phyloP scores from a whole-genome alignment of 1,139 yeast genomes.

The Candida sojae region DNA sequence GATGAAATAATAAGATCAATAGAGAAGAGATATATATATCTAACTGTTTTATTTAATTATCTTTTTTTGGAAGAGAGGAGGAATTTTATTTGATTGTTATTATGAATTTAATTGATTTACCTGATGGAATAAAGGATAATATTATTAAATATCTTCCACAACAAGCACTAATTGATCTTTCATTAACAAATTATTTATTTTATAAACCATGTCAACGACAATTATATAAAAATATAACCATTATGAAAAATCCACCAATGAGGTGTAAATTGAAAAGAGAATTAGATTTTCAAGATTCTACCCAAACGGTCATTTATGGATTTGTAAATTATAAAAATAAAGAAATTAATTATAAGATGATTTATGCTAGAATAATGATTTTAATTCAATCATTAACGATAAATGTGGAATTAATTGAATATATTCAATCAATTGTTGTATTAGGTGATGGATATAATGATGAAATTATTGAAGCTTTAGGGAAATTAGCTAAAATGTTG shows the following conservation, averaged over 20 bases:
- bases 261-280: constrained; percentile 14
- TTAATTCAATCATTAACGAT: constrained; percentile 27
- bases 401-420: constrained; percentile 26
- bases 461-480: constrained; percentile 12
- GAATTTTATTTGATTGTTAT: too few relatives aligned
- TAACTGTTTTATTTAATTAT: too few relatives aligned
- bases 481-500: constrained; percentile 10
- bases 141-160: constrained; percentile 34
- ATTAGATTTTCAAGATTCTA: constrained; percentile 26
- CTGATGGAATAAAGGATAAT: not conserved
- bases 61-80: too few relatives aligned
- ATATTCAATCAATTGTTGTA: constrained; percentile 25
- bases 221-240: constrained; percentile 30
- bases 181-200: constrained; percentile 37
- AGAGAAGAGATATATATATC: not conserved
- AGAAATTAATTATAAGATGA: constrained; percentile 21
- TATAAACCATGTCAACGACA: constrained; percentile 35
- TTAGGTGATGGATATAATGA: constrained; percentile 15
- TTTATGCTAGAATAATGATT: constrained; percentile 30
- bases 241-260: constrained; percentile 27
- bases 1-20: not conserved
- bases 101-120: not conserved
- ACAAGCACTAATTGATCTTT: constrained; percentile 33
- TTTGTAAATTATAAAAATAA: constrained; percentile 13
- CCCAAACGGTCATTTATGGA: constrained; percentile 28